phyloP scores from a whole-genome alignment of 139 green algal species.

The Volvox reticuliferus region DNA sequence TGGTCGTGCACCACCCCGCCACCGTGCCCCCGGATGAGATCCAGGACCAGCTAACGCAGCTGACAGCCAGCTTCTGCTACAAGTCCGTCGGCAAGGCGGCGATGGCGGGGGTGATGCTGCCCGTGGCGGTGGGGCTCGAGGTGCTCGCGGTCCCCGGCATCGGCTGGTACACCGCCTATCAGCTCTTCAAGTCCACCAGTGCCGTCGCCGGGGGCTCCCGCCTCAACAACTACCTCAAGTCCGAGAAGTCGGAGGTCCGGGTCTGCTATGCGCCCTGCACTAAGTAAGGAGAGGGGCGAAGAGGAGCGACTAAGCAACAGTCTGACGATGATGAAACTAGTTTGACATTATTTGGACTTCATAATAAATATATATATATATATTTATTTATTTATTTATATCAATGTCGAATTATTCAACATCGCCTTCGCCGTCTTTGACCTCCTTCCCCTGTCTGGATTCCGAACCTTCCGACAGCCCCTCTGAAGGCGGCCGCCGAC shows the following conservation, averaged over 20 bases:
- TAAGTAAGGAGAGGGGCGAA: conserved; percentile 19
- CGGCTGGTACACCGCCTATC: conserved; percentile 57
- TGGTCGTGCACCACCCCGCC: conserved; percentile 58
- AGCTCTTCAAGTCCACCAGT: conserved; percentile 62
- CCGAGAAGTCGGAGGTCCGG: conserved; percentile 37
- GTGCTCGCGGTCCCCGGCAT: conserved; percentile 50
- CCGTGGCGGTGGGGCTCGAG: conserved; percentile 59
- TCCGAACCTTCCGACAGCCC: too few relatives aligned
- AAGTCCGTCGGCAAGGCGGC: conserved; percentile 54
- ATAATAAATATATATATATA: too few relatives aligned
- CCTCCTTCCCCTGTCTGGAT: too few relatives aligned
- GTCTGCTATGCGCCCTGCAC: conserved; percentile 48
- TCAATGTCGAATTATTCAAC: too few relatives aligned
- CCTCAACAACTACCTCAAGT: conserved; percentile 58
- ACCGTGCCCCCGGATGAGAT: conserved; percentile 44
- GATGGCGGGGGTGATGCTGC: conserved; percentile 57
- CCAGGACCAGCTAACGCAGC: conserved; percentile 55
- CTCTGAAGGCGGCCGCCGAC: too few relatives aligned
- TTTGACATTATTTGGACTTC: too few relatives aligned
- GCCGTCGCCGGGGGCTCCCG: conserved; percentile 47
- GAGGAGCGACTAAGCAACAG: too few relatives aligned
- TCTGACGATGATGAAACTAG: too few relatives aligned
- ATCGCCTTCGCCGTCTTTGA: too few relatives aligned
- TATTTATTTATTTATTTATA: too few relatives aligned
- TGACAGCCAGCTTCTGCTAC: conserved; percentile 52